Evolutionary conservation across 805 yeast species (phyloP), one percentile per base, ranked within the genome.

Genomic region (Tetrapisispora fleetii): DNA sequence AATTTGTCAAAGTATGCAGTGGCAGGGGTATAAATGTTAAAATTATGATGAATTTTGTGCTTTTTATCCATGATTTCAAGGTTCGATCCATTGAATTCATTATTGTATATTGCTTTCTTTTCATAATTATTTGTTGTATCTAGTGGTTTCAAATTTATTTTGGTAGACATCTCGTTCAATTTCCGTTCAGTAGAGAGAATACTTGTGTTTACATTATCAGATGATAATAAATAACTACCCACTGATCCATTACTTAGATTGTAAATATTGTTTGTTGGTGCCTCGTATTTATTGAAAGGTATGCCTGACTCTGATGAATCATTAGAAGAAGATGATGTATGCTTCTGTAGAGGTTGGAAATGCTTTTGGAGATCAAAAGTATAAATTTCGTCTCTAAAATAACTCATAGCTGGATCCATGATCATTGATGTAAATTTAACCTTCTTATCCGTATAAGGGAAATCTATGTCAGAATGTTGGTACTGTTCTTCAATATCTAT

Each of bases 311-410:
- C 33, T 4, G 43, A 27, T 11, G 33, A 27, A n/a, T 27, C 17
- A 16, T 14, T 10, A 2, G 43, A 40, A 5, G 43, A 16, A 7
- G 27, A 17, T 16, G 43, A 27, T 3, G 14, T 5, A 11, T n/a
- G 43, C 14, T 27, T 40, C n/a, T 40, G 36, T 5, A 41, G n/a
- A 6, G 45, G 38, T 30, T 38, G 37, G 11, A 45, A 45, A 2
- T 45, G 42, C 18, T 37, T 45, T 16, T 45, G 32, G 7, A 45
- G 33, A 35, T 45, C 48, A 19, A 45, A 45, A 4, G 48, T 45
- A 16, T 45, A 45, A 22, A 45, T 22, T 36, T 46, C 48, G 36
- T 46, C 45, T 27, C 24, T 40, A 21, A 46, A 46, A 36, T 46
- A 46, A 36, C 38, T 40, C 14, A 28, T 14, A 19, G 37, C 43